These are phyloP conservation scores for Actinidia polygama DNA, from an alignment of 179 eudicot genomes.

Conservation along the genomic window DNA sequence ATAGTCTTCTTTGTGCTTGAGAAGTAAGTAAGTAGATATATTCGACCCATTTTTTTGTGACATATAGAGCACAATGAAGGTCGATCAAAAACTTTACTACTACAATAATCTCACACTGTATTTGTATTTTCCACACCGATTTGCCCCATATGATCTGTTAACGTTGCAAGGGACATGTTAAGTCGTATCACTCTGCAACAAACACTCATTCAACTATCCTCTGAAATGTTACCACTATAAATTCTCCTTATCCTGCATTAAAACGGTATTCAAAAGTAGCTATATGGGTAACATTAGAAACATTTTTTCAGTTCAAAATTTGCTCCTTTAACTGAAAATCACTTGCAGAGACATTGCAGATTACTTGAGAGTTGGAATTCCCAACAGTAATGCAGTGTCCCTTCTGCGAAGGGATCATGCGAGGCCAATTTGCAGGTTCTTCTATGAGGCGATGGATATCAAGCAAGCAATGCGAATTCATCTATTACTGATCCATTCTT, in stretches of 20 bases:
- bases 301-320: neutral
- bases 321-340: conserved; percentile 54
- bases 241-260: neutral
- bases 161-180: conserved; percentile 74
- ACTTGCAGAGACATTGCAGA: conserved; percentile 79
- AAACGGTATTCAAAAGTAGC: neutral
- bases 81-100: no score
- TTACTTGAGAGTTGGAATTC: conserved; percentile 74
- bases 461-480: conserved; percentile 46
- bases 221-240: conserved; percentile 13
- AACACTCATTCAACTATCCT: conserved; percentile 90
- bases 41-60: no score
- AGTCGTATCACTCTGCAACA: conserved; percentile 87
- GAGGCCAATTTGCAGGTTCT: conserved; percentile 93
- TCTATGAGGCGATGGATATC: conserved; percentile 70
- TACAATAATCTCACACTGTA: conserved; percentile 14
- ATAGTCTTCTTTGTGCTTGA: no score
- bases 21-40: no score
- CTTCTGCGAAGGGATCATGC: conserved; percentile 82
- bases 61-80: no score
- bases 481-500: conserved; percentile 66
- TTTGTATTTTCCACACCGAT: conserved; percentile 50
- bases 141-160: conserved; percentile 81
- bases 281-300: neutral
- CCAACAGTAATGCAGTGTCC: conserved; percentile 78